A percentile compares a stretch with the other conserved stretches of the same genome.
phyloP scores from a whole-genome alignment of 2,329 filamentous ascomycete genomes.

The Botrytis fragariae region DNA sequence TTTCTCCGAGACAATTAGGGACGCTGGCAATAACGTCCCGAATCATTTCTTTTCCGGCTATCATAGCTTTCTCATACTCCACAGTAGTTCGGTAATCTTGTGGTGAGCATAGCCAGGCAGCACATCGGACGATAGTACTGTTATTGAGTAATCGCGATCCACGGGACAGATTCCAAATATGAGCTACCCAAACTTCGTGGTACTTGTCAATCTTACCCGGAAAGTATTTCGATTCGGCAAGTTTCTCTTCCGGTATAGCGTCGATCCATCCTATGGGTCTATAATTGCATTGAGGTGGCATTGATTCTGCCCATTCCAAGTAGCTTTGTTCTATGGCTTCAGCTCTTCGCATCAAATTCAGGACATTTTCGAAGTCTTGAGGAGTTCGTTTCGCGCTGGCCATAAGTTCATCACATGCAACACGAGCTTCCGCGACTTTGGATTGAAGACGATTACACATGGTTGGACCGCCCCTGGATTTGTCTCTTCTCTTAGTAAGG shows the following conservation, averaged over 20 bases:
- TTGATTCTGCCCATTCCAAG: constrained; percentile 47
- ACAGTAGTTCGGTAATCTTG: constrained; percentile 60
- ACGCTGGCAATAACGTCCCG: constrained; percentile 58
- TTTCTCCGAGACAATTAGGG: constrained; percentile 56
- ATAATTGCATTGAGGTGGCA: constrained; percentile 50
- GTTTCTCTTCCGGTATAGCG: neutral
- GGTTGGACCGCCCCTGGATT: neutral
- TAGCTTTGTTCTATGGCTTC: constrained; percentile 52
- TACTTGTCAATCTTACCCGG: constrained; percentile 60
- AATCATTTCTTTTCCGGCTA: constrained; percentile 51
- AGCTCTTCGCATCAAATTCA: constrained; percentile 50
- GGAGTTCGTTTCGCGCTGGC: constrained; percentile 3
- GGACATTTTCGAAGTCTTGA: constrained; percentile 34
- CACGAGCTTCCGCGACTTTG: constrained; percentile 11
- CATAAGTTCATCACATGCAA: constrained; percentile 16
- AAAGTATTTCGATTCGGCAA: constrained; percentile 29
- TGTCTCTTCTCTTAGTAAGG: neutral
- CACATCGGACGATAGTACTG: constrained; percentile 56
- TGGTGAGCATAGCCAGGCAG: constrained; percentile 58
- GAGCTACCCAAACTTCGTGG: constrained; percentile 57
- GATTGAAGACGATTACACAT: constrained; percentile 18
- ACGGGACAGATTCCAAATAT: constrained; percentile 55
- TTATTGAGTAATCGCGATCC: constrained; percentile 52
- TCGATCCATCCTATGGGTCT: constrained; percentile 55
- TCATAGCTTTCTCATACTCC: constrained; percentile 56